Evolutionary conservation across 495 filamentous ascomycete genomes (phyloP), one percentile per base, ranked within the genome.

Genomic region (Aspergillus nidulans): DNA sequence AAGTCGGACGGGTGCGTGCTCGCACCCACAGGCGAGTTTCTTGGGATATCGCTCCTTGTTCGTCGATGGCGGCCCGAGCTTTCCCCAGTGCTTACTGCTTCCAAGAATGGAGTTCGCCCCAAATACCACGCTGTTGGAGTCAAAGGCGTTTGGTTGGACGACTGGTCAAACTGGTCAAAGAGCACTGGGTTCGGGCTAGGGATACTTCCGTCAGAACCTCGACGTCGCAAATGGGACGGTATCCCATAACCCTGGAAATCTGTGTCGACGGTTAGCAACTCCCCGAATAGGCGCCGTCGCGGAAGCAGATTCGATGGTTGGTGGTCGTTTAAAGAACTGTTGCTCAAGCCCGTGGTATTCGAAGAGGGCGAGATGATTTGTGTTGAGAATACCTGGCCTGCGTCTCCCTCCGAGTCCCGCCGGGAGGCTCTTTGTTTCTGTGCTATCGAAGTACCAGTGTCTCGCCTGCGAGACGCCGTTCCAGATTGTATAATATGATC

Each of bases 81-180:
- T n/a, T 60, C 39, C 15, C 63, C 65, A 0, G 57, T 63, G 36
- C 76, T 69, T 19, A 79, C 74, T 19, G 72, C 73, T 51, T 81
- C 77, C 10, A 80, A 57, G 45, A 76, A 77, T 43, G 75, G 71
- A 16, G 71, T 72, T 16, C 68, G 66, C 21, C 77, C 77, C 15
- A 76, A 66, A 62, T 81, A 83, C 80, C 80, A 83, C 19, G 79
- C 78, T 23, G 77, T 78, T 1, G 79, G 80, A 1, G 82, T 83
- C 47, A 81, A 71, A 12, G 76, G 76, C 4, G 79, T 71, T 63
- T 20, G 58, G 23, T 53, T 69, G 36, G 59, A 68, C 8, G 66
- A 58, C 25, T 68, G 64, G 44, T 81, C 71, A 19, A 68, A 59
- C 16, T 69, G 67, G 48, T 81, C 73, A 36, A 76, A 46, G 41